Percentiles rank a stretch among this genome's conserved stretches.
Evolutionary conservation across 371 early-diverging fungal species (phyloP).

Genomic region (Mortierella sp.): DNA sequence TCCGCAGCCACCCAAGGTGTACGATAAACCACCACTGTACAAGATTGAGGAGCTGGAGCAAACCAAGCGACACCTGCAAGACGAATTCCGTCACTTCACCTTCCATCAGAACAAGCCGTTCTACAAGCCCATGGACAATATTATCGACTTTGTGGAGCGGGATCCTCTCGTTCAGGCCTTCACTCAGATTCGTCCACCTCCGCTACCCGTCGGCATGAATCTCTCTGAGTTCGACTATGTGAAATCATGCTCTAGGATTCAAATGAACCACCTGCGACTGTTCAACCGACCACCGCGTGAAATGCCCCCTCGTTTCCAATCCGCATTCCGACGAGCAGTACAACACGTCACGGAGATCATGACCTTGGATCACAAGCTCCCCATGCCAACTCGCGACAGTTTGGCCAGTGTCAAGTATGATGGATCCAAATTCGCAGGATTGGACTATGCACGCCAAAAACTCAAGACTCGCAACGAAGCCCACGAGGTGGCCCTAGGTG

Average conservation of each 20-base stretch:
- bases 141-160: conserved; percentile 11
- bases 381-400: conserved; percentile 24
- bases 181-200: conserved; percentile 19
- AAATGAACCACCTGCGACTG: conserved; percentile 48
- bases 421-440: conserved; percentile 33
- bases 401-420: conserved; percentile 26
- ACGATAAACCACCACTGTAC: conserved; percentile 15
- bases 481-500: conserved; percentile 21
- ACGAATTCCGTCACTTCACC: conserved; percentile 20
- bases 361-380: conserved; percentile 21
- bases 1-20: not conserved
- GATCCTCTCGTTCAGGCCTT: conserved; percentile 15
- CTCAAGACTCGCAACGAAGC: conserved; percentile 21
- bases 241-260: conserved; percentile 22
- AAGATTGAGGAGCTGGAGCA: conserved; percentile 3
- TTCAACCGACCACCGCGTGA: conserved; percentile 31
- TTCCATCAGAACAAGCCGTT: conserved; percentile 18
- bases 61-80: conserved; percentile 1
- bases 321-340: conserved; percentile 25
- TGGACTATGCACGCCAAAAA: conserved; percentile 35
- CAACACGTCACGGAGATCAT: conserved; percentile 32
- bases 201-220: conserved; percentile 8
- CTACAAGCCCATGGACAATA: conserved; percentile 27
- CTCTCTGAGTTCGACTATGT: conserved; percentile 20
- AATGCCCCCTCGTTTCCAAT: conserved; percentile 15